Conservation (phyloP, 108 stramenopile genomes). For the Pseudonitzschia delicatissima region DNA sequence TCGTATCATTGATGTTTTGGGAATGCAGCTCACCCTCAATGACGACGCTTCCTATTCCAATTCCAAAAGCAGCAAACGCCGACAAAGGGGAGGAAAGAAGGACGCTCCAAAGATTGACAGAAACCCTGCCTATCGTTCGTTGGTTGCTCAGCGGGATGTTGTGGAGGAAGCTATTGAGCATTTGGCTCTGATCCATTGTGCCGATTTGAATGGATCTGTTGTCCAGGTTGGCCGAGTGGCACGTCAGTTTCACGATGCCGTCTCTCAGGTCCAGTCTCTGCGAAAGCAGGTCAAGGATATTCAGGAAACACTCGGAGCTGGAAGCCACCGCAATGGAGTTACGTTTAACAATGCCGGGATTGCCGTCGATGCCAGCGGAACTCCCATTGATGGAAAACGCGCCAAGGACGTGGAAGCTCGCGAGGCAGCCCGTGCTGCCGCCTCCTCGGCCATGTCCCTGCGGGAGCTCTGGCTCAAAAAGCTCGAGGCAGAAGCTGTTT, state of each 20-base stretch:
- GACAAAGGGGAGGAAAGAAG: background rate
- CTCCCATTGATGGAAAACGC: background rate
- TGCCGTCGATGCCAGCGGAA: conserved; percentile 5
- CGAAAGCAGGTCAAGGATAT: conserved; percentile 80
- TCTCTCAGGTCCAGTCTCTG: conserved; percentile 53
- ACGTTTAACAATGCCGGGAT: background rate
- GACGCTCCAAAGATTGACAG: conserved; percentile 15
- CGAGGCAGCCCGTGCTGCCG: conserved; percentile 17
- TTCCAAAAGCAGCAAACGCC: background rate
- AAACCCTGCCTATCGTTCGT: conserved; percentile 52
- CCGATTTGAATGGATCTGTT: conserved; percentile 79
- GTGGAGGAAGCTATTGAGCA: conserved; percentile 86
- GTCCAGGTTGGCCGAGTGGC: conserved; percentile 76
- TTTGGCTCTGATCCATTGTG: conserved; percentile 75
- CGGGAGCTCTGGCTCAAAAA: conserved; percentile 89
- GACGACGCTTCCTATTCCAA: conserved; percentile 19
- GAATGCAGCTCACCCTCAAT: conserved; percentile 43
- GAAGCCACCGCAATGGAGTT: background rate
- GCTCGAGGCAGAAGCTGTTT: conserved; percentile 78
- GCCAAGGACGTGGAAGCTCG: conserved; percentile 3
- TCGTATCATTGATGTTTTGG: conserved; percentile 82
- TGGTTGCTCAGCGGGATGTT: conserved; percentile 54
- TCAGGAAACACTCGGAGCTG: conserved; percentile 63
- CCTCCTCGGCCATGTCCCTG: conserved; percentile 57
- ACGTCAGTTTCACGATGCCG: conserved; percentile 78